A percentile compares a stretch with the other conserved stretches of the same genome.
These are phyloP conservation scores for Ophiorrhiza pumila DNA, from an alignment of 257 asterid species.

Conservation along the genomic window DNA sequence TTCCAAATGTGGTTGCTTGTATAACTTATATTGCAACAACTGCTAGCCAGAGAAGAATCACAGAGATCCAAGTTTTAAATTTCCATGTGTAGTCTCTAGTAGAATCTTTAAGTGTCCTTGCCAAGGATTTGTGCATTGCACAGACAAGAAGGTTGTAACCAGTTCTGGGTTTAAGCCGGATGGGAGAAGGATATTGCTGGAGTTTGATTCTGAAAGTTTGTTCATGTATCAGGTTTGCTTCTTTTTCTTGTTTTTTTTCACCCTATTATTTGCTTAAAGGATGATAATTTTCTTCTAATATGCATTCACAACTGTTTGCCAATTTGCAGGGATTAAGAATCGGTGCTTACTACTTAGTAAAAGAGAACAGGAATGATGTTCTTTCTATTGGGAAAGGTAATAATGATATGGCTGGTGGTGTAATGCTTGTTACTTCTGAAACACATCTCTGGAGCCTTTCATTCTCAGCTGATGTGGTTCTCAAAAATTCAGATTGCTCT, in stretches of 20 bases:
- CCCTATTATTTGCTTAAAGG: background rate
- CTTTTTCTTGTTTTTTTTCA: background rate
- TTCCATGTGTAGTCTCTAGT: conserved; percentile 50
- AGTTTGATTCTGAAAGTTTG: conserved; percentile 53
- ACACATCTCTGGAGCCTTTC: conserved; percentile 50
- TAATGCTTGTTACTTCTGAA: conserved; percentile 39
- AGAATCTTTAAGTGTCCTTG: conserved; percentile 28
- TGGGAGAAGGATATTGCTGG: conserved; percentile 54
- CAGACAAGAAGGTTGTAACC: conserved; percentile 28
- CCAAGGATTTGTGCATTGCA: conserved; percentile 46
- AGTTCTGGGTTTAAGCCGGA: conserved; percentile 39
- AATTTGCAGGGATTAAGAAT: conserved; percentile 65
- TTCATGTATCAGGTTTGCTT: conserved; percentile 52
- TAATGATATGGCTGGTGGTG: conserved; percentile 27
- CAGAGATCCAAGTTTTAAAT: conserved; percentile 29
- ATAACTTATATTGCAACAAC: conserved; percentile 21
- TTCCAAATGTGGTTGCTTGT: conserved; percentile 18
- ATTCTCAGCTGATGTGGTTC: conserved; percentile 42
- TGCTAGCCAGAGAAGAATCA: conserved; percentile 16
- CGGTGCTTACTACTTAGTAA: conserved; percentile 56
- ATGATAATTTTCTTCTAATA: background rate
- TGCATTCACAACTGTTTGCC: conserved; percentile 3
- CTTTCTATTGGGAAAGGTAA: conserved; percentile 35
- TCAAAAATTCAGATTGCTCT: conserved; percentile 37
- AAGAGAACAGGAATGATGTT: conserved; percentile 44